These are phyloP conservation scores for Circinella umbellata DNA, from an alignment of 371 early-diverging fungal genomes.

Conservation along the genomic window DNA sequence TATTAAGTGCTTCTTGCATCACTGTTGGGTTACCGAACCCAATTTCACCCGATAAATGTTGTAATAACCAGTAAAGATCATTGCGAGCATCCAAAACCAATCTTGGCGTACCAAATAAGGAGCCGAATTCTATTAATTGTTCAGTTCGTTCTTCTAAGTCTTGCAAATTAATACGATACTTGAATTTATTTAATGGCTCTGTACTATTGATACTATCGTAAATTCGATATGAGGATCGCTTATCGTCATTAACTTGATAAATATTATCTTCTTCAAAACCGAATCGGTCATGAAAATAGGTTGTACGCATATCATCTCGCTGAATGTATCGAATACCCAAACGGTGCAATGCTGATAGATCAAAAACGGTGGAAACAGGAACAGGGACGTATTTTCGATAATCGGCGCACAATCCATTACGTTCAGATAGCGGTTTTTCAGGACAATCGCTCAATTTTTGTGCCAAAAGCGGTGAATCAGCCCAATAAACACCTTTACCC, in stretches of 20 bases:
- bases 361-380: conserved; percentile 28
- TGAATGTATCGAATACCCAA: conserved; percentile 36
- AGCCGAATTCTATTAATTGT: conserved; percentile 50
- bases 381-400: conserved; percentile 33
- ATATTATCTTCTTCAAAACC: conserved; percentile 20
- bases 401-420: conserved; percentile 19
- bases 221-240: conserved; percentile 51
- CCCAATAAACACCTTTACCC: conserved; percentile 35
- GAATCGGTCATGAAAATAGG: conserved; percentile 28
- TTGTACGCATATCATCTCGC: conserved; percentile 33
- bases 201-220: conserved; percentile 40
- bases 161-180: conserved; percentile 34
- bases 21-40: conserved; percentile 45
- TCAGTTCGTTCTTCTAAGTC: conserved; percentile 40
- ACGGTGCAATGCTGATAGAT: conserved; percentile 26
- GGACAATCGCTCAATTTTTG: conserved; percentile 20
- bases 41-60: conserved; percentile 32
- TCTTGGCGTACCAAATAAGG: conserved; percentile 46
- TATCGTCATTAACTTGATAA: conserved; percentile 35
- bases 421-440: conserved; percentile 10
- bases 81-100: conserved; percentile 23
- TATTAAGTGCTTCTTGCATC: conserved; percentile 25
- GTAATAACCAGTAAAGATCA: conserved; percentile 25
- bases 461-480: conserved; percentile 13
- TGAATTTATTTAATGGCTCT: conserved; percentile 23